Evolutionary conservation across 257 asterid genomes (phyloP).

Genomic region (Ilex asprella): DNA sequence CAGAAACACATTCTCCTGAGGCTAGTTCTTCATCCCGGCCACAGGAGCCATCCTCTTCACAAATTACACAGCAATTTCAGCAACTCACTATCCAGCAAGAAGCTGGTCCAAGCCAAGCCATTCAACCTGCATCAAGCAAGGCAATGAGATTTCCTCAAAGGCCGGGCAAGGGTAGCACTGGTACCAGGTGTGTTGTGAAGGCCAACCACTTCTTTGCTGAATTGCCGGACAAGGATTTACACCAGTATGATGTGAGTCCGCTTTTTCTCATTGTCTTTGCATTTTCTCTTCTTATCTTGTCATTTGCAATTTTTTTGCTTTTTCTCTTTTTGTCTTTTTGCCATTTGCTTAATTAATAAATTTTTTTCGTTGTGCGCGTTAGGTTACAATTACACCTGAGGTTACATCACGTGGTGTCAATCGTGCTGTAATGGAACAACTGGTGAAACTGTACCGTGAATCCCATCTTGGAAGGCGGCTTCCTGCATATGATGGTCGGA

Average conservation of each 20-base stretch:
- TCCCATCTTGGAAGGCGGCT: constrained; percentile 83
- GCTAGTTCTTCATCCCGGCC: constrained; percentile 48
- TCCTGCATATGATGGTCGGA: constrained; percentile 98
- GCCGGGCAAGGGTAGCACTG: constrained; percentile 79
- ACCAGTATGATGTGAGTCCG: constrained; percentile 78
- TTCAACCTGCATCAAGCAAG: constrained; percentile 79
- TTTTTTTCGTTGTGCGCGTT: constrained; percentile 4
- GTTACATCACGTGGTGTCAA: constrained; percentile 75
- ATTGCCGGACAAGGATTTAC: constrained; percentile 89
- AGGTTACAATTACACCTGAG: constrained; percentile 87
- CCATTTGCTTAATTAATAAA: not conserved
- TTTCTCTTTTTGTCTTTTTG: not conserved
- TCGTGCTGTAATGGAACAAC: constrained; percentile 84
- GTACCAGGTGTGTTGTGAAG: constrained; percentile 69
- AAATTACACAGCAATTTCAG: constrained; percentile 36
- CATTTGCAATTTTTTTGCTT: too few relatives aligned
- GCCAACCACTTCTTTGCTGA: constrained; percentile 92
- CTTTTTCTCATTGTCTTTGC: not conserved
- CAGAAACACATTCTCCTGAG: constrained; percentile 29
- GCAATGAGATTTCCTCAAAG: constrained; percentile 76
- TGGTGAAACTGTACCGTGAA: constrained; percentile 58
- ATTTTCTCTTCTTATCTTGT: not conserved
- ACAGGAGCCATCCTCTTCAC: constrained; percentile 32
- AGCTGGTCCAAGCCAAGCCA: constrained; percentile 36
- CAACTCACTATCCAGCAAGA: constrained; percentile 44